Conservation (phyloP, 352 stramenopile species). For the Paralagenidium karlingii region DNA sequence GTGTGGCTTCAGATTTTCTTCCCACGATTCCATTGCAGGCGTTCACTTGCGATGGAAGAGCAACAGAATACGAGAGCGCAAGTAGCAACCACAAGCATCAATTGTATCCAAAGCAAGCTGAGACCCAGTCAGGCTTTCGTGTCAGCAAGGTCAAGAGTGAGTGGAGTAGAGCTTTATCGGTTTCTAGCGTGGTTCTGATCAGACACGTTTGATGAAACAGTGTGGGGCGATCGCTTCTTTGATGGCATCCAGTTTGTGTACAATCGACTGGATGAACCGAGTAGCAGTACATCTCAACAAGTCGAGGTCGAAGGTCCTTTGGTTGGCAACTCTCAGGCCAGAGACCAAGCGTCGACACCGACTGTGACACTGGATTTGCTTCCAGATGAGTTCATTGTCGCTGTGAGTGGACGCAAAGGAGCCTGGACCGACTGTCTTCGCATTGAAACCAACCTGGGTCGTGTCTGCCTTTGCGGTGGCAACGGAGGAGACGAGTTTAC, state of each 20-base stretch:
- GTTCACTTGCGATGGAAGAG: too few relatives aligned
- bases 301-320: slow-evolving; percentile 10
- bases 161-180: slow-evolving; percentile 3
- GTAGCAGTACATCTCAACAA: slow-evolving; percentile 1
- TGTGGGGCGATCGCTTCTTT: slow-evolving; percentile 64
- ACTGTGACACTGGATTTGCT: slow-evolving; percentile 23
- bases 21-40: too few relatives aligned
- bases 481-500: slow-evolving; percentile 43
- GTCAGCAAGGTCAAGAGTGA: slow-evolving; percentile 38
- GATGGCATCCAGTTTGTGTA: slow-evolving; percentile 55
- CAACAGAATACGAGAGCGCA: too few relatives aligned
- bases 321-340: slow-evolving; percentile 33
- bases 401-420: slow-evolving; percentile 44
- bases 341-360: slow-evolving; percentile 10
- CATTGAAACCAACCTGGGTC: slow-evolving; percentile 57
- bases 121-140: slow-evolving; percentile 28
- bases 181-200: neutral
- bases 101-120: slow-evolving; percentile 8
- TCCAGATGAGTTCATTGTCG: slow-evolving; percentile 28
- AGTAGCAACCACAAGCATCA: too few relatives aligned
- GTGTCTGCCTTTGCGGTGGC: slow-evolving; percentile 33
- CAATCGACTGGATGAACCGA: slow-evolving; percentile 7
- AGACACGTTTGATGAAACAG: slow-evolving; percentile 16
- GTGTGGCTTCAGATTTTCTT: too few relatives aligned
- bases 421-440: slow-evolving; percentile 61